These are phyloP conservation scores for Diutina rugosa DNA, from an alignment of 1,139 yeast species.

Conservation along the genomic window DNA sequence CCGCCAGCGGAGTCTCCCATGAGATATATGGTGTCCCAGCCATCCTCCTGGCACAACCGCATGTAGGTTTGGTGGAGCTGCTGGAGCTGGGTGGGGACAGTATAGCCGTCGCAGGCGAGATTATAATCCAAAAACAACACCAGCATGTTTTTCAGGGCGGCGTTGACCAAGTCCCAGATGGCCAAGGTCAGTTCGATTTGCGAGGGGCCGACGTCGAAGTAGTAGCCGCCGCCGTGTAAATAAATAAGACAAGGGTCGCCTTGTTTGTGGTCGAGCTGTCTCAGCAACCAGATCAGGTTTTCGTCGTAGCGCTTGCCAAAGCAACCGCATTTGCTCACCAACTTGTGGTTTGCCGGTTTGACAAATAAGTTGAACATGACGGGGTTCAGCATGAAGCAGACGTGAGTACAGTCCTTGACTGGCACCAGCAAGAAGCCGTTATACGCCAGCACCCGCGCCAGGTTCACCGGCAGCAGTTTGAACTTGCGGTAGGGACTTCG, in stretches of 20 bases:
- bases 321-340: slow-evolving; percentile 10
- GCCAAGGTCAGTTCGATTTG: slow-evolving; percentile 21
- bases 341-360: slow-evolving; percentile 5
- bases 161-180: slow-evolving; percentile 16
- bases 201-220: slow-evolving; percentile 18
- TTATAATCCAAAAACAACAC: slow-evolving; percentile 26
- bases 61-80: slow-evolving; percentile 21
- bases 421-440: slow-evolving; percentile 9
- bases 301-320: slow-evolving; percentile 22
- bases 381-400: slow-evolving; percentile 1
- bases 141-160: slow-evolving; percentile 12
- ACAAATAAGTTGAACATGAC: slow-evolving; percentile 5
- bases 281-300: slow-evolving; percentile 25
- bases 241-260: slow-evolving; percentile 26
- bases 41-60: slow-evolving; percentile 8
- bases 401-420: slow-evolving; percentile 8
- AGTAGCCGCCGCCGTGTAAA: slow-evolving; percentile 34
- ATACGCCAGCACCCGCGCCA: slow-evolving; percentile 11
- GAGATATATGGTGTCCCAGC: background rate
- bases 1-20: slow-evolving; percentile 35
- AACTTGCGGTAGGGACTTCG: slow-evolving; percentile 10
- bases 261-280: slow-evolving; percentile 13
- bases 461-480: slow-evolving; percentile 8
- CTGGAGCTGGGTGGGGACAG: slow-evolving; percentile 22
- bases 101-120: slow-evolving; percentile 18